Evolutionary conservation across 768 basidiomycete genomes (phyloP), one percentile per base, ranked within the genome.

Genomic region (Xerocomellus intermedius): DNA sequence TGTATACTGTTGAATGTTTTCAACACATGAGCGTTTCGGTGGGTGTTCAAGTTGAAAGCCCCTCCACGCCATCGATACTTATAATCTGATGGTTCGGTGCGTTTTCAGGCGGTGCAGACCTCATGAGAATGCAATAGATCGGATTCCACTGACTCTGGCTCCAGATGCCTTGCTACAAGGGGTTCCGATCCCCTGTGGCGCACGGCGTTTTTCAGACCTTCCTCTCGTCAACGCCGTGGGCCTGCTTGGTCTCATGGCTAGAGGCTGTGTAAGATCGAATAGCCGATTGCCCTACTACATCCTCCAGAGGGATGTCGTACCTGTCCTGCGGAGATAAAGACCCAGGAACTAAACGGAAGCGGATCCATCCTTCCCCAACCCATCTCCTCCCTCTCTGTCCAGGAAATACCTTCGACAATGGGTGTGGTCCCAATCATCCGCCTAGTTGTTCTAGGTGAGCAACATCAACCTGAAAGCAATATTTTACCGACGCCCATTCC

Each of bases 361-460:
- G n/a, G n/a, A n/a, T 10, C 19, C 33, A 1, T 7, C 19, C 21
- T 30, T 30, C 24, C 45, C 16, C 8, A 16, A 1, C 26, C 22
- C 26, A 13, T 28, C 2, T 19, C 16, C 12, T 38, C 37, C 28
- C n/a, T n/a, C n/a, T 47, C 28, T 35, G 14, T 26, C 38, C 21
- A 38, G 19, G 10, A n/a, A 36, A 35, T 26, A 1, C 16, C 14
- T 24, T 38, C n/a, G 19, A 64, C 44, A 7, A 65, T 68, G 66
- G 35, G 8, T 16, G 21, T 46, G 2, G 28, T 69, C 26, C 33
- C 43, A 22, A 2, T 60, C 36, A 8, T 61, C 35, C 71, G 69
- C 17, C 58, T 45, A 35, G 42, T 16, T 4, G 58, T 61, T 26
- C 43, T 73, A n/a, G 64, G 69, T 68, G 50, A 58, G 63, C 13